phyloP scores from a whole-genome alignment of 768 basidiomycete genomes.

The Mycena metata region DNA sequence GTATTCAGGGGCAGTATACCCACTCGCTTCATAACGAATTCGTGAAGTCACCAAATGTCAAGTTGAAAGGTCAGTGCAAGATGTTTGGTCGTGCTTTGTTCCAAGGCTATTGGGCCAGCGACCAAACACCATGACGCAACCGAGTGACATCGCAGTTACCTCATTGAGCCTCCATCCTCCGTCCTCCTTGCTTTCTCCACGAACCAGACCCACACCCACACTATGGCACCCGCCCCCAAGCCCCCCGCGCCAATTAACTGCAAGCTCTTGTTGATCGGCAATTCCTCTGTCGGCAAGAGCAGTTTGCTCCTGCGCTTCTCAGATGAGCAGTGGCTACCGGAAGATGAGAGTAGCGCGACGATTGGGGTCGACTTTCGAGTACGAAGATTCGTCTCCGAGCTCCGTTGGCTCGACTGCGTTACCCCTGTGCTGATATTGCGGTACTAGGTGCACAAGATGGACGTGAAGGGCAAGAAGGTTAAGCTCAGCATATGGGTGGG shows the following conservation, averaged over 20 bases:
- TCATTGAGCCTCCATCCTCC: not conserved
- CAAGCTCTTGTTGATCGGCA: conserved; percentile 88
- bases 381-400: conserved; percentile 44
- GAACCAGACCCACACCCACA: not conserved
- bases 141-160: not conserved
- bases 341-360: conserved; percentile 89
- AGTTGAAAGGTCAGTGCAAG: too few species aligned
- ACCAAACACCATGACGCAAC: conserved; percentile 25
- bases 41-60: too few species aligned
- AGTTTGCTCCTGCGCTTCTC: conserved; percentile 95
- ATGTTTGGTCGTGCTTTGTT: too few species aligned
- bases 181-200: not conserved
- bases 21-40: too few species aligned
- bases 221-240: conserved; percentile 40
- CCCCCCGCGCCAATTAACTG: conserved; percentile 71
- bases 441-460: conserved; percentile 85
- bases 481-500: conserved; percentile 98
- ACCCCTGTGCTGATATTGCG: conserved; percentile 21
- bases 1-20: too few species aligned
- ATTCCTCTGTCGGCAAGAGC: conserved; percentile 93
- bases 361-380: conserved; percentile 90
- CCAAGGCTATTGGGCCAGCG: too few species aligned
- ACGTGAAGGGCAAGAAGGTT: conserved; percentile 83
- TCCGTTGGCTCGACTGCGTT: conserved; percentile 27
- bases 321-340: conserved; percentile 94